A percentile compares a stretch with the other conserved stretches of the same genome.
phyloP scores from a whole-genome alignment of 768 basidiomycete genomes.

The Mycena albidolilacea region DNA sequence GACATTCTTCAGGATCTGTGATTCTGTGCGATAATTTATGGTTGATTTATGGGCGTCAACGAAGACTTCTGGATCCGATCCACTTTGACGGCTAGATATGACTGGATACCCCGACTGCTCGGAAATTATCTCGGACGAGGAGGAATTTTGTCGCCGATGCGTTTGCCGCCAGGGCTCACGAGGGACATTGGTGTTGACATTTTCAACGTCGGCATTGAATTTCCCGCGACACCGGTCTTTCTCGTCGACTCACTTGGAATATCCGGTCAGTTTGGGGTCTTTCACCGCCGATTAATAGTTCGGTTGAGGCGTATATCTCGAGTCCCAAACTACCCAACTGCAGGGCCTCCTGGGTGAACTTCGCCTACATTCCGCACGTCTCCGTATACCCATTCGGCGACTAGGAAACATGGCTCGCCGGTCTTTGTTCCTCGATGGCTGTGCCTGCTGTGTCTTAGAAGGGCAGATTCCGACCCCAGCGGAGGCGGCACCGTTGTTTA shows the following conservation, averaged over 20 bases:
- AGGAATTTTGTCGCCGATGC: neutral
- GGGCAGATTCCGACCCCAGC: neutral
- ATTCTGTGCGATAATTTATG: neutral
- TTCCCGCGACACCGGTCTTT: neutral
- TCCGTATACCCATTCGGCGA: neutral
- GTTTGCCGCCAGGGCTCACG: neutral
- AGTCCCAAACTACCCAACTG: neutral
- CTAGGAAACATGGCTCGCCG: neutral
- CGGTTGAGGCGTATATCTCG: too few relatives aligned
- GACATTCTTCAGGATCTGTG: neutral
- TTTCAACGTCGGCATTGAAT: neutral
- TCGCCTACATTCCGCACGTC: neutral
- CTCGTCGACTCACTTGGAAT: neutral
- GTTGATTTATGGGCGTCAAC: too few relatives aligned
- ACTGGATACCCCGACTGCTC: neutral
- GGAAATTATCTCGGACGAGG: neutral
- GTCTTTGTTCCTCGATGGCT: neutral
- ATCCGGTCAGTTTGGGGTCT: neutral
- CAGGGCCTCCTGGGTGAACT: too few relatives aligned
- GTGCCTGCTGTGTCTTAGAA: neutral
- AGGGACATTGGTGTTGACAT: neutral
- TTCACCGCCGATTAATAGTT: neutral
- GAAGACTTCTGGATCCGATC: neutral
- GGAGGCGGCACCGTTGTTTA: neutral
- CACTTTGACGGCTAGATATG: neutral